Conservation (phyloP, 495 filamentous ascomycete genomes). For the Aspergillus wentii region DNA sequence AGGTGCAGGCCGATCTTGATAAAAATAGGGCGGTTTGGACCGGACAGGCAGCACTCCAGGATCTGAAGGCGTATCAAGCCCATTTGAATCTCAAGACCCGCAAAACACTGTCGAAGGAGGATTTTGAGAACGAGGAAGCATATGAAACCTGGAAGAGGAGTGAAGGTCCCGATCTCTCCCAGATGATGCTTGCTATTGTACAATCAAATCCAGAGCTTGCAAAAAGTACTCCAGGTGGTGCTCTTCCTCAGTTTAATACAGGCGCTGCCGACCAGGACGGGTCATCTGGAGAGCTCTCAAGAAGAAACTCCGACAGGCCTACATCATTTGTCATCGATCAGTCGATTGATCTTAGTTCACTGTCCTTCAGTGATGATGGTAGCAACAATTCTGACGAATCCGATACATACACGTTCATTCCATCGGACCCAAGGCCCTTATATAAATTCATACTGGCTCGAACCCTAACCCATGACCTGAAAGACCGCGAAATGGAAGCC, state of each 20-base stretch:
- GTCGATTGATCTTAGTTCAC: constrained; percentile 68
- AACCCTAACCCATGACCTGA: constrained; percentile 64
- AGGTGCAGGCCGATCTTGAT: constrained; percentile 83
- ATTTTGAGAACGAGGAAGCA: constrained; percentile 88
- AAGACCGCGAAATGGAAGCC: constrained; percentile 50
- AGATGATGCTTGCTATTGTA: constrained; percentile 88
- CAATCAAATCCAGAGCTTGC: constrained; percentile 83
- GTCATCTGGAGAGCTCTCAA: constrained; percentile 55
- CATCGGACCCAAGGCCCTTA: constrained; percentile 73
- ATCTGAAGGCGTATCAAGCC: constrained; percentile 89
- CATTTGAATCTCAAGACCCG: constrained; percentile 75
- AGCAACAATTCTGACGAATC: constrained; percentile 37
- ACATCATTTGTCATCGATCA: constrained; percentile 70
- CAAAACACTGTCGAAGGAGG: constrained; percentile 71
- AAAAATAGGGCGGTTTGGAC: constrained; percentile 77
- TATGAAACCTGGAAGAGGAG: constrained; percentile 86
- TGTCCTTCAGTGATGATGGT: constrained; percentile 57
- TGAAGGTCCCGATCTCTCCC: constrained; percentile 76
- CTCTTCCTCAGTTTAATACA: constrained; percentile 48
- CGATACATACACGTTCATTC: constrained; percentile 79
- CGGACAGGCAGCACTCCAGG: constrained; percentile 81
- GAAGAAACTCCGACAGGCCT: constrained; percentile 44
- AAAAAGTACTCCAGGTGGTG: constrained; percentile 52
- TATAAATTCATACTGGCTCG: constrained; percentile 75
- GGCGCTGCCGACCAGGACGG: constrained; percentile 25